A percentile compares a stretch with the other conserved stretches of the same genome.
Conservation (phyloP, 306 rosid species). For the Sicyos edulis region DNA sequence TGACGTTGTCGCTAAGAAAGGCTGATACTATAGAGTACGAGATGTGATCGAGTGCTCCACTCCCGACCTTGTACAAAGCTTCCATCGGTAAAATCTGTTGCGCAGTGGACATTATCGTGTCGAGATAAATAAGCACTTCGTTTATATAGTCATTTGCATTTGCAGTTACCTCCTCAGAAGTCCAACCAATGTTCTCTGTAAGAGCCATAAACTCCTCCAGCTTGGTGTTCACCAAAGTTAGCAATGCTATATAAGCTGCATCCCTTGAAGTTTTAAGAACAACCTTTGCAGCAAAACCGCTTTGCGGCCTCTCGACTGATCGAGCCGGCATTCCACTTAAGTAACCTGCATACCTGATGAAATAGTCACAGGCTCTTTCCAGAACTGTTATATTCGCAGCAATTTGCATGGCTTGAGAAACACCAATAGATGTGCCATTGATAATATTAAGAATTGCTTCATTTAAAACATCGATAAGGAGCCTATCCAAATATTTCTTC, state of each 20-base stretch:
- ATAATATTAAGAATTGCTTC: constrained; percentile 58
- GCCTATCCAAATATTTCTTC: constrained; percentile 64
- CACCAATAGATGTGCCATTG: constrained; percentile 46
- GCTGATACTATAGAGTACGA: constrained; percentile 56
- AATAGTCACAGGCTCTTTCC: constrained; percentile 91
- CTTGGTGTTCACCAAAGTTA: constrained; percentile 55
- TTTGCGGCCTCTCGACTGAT: constrained; percentile 55
- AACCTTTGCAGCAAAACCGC: constrained; percentile 65
- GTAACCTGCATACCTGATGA: constrained; percentile 64
- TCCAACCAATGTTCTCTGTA: constrained; percentile 58
- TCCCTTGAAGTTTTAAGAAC: constrained; percentile 70
- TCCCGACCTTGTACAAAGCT: constrained; percentile 70
- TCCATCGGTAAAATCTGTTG: constrained; percentile 85
- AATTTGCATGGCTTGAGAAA: constrained; percentile 92
- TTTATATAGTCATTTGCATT: constrained; percentile 63
- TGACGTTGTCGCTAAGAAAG: constrained; percentile 60
- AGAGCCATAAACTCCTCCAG: constrained; percentile 71
- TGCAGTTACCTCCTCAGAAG: constrained; percentile 54
- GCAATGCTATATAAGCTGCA: constrained; percentile 55
- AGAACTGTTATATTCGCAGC: constrained; percentile 81
- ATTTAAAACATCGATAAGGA: constrained; percentile 69
- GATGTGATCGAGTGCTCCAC: constrained; percentile 78
- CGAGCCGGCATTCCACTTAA: constrained; percentile 49
- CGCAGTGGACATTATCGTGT: constrained; percentile 75
- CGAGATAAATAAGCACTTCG: constrained; percentile 74